Evolutionary conservation across 768 basidiomycete genomes (phyloP), one percentile per base, ranked within the genome.

Genomic region (Lyophyllum semitale): DNA sequence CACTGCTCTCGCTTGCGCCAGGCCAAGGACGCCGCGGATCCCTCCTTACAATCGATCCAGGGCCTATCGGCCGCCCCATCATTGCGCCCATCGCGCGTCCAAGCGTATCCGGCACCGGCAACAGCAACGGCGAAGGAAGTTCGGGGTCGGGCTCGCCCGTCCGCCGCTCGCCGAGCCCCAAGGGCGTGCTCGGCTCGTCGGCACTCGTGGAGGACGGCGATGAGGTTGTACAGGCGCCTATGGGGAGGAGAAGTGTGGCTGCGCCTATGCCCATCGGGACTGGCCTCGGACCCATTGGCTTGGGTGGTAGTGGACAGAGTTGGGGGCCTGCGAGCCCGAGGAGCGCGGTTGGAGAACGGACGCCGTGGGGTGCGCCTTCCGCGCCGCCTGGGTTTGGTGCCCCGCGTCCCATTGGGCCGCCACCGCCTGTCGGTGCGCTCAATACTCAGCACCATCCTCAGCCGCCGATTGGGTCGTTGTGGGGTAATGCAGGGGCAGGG

Each of bases 171-270:
- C 78, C 80, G 6, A 81, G 79, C 60, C 80, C 81, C 2, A 91
- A 91, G 65, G 84, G 84, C 37, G 72, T 85, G 32, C 75, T 91
- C 7, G 91, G 91, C 12, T 91, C 90, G 13, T 87, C 87, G 4
- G 90, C 91, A 18, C 77, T 92, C 18, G 83, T 85, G 2, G 83
- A 89, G 13, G 89, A 91, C 56, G 90, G 90, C 57, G 91, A 93
- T 66, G 90, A 92, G 65, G 87, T 91, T 11, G 81, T 92, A 15
- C 66, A 73, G 8, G 67, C 71, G 9, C 71, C 78, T 37, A 71
- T 78, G 17, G 76, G 78, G 7, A 73, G 81, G 33, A 68, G 83
- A 45, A 73, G 81, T 8, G 69, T 68, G 37, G 72, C 66, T 9
- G 68, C 65, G 11, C 66, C 71, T n/a, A 65, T 69, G 49, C 59